A percentile compares a stretch with the other conserved stretches of the same genome.
These are phyloP conservation scores for Arachnopeziza araneosa DNA, from an alignment of 2,329 filamentous ascomycete genomes.

Conservation along the genomic window DNA sequence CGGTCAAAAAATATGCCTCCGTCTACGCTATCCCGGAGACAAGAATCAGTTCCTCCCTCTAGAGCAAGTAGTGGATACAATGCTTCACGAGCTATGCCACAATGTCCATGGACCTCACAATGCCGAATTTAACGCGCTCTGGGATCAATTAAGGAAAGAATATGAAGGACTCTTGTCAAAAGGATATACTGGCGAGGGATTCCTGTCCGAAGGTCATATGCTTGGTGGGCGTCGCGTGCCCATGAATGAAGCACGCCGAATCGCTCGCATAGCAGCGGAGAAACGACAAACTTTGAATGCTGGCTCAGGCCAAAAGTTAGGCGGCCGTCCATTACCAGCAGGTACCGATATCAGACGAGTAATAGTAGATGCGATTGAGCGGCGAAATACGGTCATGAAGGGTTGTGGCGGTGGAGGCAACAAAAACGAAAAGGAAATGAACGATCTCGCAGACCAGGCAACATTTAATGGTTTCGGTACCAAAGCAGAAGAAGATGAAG, in stretches of 20 bases:
- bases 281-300: constrained; percentile 53
- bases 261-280: constrained; percentile 70
- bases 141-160: constrained; percentile 86
- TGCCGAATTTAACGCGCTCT: constrained; percentile 73
- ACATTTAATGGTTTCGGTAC: constrained; percentile 73
- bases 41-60: constrained; percentile 71
- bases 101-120: constrained; percentile 82
- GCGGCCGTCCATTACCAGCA: constrained; percentile 51
- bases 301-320: constrained; percentile 67
- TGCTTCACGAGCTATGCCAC: constrained; percentile 92
- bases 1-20: constrained; percentile 74
- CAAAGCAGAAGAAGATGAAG: constrained; percentile 80
- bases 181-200: constrained; percentile 87
- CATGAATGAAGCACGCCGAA: constrained; percentile 65
- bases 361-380: constrained; percentile 66
- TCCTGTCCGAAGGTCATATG: constrained; percentile 67
- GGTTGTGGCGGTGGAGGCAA: constrained; percentile 63
- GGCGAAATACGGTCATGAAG: constrained; percentile 59
- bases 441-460: constrained; percentile 56
- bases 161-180: constrained; percentile 69
- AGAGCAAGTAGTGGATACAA: constrained; percentile 79
- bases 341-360: constrained; percentile 66
- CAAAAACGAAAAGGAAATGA: constrained; percentile 60
- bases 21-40: constrained; percentile 72
- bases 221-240: constrained; percentile 61